These are phyloP conservation scores for Aspergillus sparsus DNA, from an alignment of 495 filamentous ascomycete species.

Conservation along the genomic window DNA sequence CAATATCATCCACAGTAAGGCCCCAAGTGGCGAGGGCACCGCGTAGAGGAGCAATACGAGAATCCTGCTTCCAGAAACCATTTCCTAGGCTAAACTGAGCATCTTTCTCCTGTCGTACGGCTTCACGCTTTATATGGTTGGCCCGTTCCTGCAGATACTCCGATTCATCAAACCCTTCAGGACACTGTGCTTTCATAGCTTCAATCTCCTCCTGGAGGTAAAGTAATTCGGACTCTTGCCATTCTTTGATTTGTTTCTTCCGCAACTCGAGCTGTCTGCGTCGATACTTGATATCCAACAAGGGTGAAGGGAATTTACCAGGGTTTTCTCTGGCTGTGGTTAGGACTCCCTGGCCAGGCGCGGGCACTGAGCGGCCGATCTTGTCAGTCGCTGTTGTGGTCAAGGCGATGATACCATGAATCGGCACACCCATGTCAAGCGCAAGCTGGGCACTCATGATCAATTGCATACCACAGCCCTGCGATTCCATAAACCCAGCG, in stretches of 20 bases:
- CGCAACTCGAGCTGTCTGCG: slow-evolving; percentile 91
- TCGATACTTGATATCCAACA: slow-evolving; percentile 95
- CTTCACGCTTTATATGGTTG: slow-evolving; percentile 85
- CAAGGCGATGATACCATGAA: slow-evolving; percentile 90
- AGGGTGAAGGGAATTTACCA: slow-evolving; percentile 88
- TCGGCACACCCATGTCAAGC: slow-evolving; percentile 97
- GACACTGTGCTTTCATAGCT: slow-evolving; percentile 81
- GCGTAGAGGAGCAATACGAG: slow-evolving; percentile 89
- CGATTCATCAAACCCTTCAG: slow-evolving; percentile 66
- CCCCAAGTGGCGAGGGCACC: slow-evolving; percentile 97
- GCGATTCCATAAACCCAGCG: slow-evolving; percentile 99
- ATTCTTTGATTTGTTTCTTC: slow-evolving; percentile 87
- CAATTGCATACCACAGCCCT: slow-evolving; percentile 96
- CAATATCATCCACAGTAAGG: slow-evolving; percentile 94
- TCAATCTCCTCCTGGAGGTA: slow-evolving; percentile 89
- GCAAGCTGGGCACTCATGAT: slow-evolving; percentile 97
- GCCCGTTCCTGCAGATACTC: slow-evolving; percentile 87
- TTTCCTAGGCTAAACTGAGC: slow-evolving; percentile 89
- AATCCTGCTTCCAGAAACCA: slow-evolving; percentile 96
- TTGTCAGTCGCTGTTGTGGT: slow-evolving; percentile 99
- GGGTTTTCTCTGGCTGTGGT: slow-evolving; percentile 93
- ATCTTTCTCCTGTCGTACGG: slow-evolving; percentile 85
- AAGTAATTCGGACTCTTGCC: slow-evolving; percentile 92
- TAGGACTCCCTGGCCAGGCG: slow-evolving; percentile 93
- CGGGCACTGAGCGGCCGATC: slow-evolving; percentile 95